Percentiles rank a stretch among this genome's conserved stretches.
Evolutionary conservation across 805 yeast genomes (phyloP).

Genomic region (Metschnikowia picachoensis): DNA sequence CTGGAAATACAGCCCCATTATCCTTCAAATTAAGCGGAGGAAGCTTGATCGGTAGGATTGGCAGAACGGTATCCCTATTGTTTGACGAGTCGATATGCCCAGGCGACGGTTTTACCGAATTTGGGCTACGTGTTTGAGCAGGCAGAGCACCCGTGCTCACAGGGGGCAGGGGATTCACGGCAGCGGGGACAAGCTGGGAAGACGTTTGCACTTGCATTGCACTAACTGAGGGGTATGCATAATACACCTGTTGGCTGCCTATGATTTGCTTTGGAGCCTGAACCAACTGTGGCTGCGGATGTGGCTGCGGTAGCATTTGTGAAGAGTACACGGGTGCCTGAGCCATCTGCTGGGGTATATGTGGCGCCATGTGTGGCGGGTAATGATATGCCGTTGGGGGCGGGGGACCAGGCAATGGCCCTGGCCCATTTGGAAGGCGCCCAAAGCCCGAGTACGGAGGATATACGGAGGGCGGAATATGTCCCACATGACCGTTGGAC

Average conservation of each 20-base stretch:
- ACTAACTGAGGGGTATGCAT: conserved; percentile 5
- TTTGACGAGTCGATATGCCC: neutral
- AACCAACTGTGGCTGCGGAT: conserved; percentile 3
- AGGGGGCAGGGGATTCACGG: neutral
- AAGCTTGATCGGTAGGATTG: conserved; percentile 9
- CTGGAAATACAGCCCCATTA: neutral
- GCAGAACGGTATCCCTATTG: neutral
- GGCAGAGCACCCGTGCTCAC: neutral
- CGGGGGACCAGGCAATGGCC: conserved; percentile 42
- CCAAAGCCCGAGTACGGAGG: conserved; percentile 36
- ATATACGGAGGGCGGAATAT: conserved; percentile 18
- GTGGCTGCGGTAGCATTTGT: neutral
- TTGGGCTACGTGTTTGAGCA: too few relatives aligned
- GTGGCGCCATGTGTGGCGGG: neutral
- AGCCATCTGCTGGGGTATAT: too few relatives aligned
- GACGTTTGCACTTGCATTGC: conserved; percentile 1
- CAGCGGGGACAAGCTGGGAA: neutral
- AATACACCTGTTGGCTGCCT: conserved; percentile 5
- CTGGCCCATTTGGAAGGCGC: conserved; percentile 40
- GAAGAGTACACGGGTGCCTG: too few relatives aligned
- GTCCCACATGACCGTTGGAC: neutral
- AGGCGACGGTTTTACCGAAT: too few relatives aligned
- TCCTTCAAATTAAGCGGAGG: conserved; percentile 12
- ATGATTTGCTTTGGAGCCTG: conserved; percentile 4
- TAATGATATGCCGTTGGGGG: conserved; percentile 19